phyloP scores from a whole-genome alignment of 1,284 basidiomycete genomes.

The Ceratobasidium sp. region DNA sequence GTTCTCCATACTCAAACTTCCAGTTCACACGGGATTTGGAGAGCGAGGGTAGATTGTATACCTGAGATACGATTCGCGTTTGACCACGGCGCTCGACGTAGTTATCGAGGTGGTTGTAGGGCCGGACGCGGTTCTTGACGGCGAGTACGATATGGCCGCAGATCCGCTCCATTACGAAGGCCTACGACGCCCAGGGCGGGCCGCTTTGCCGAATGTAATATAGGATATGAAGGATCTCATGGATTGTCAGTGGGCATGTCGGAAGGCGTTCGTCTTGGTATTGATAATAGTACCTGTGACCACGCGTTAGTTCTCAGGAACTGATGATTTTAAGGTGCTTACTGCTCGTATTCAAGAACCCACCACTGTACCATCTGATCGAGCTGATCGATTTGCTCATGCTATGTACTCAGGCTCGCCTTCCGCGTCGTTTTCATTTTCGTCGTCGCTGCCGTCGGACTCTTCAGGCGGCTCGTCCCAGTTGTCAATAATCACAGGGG shows the following conservation, averaged over 20 bases:
- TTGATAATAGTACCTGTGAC: constrained; percentile 24
- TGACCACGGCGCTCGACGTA: constrained; percentile 22
- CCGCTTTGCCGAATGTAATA: constrained; percentile 14
- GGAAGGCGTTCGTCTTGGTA: constrained; percentile 11
- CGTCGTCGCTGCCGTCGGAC: background rate
- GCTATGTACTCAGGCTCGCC: constrained; percentile 14
- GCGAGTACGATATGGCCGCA: constrained; percentile 9
- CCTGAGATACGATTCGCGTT: constrained; percentile 9
- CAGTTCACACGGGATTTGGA: background rate
- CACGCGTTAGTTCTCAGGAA: background rate
- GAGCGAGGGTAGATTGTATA: constrained; percentile 14
- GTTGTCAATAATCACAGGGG: background rate
- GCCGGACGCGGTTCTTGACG: constrained; percentile 21
- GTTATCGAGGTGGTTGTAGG: constrained; percentile 29
- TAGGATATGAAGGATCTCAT: background rate
- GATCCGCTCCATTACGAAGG: constrained; percentile 3
- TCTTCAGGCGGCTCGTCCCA: background rate
- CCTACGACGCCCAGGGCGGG: constrained; percentile 16
- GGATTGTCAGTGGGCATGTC: constrained; percentile 17
- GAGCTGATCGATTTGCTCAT: constrained; percentile 12
- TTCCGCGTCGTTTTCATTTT: background rate
- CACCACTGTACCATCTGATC: constrained; percentile 27
- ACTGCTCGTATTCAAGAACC: constrained; percentile 45
- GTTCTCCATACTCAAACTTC: background rate
- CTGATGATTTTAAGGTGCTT: background rate